Percentiles rank a stretch among this genome's conserved stretches.
Evolutionary conservation across 164 flowering plant genomes (phyloP).

Genomic region (Litsea cubeba): DNA sequence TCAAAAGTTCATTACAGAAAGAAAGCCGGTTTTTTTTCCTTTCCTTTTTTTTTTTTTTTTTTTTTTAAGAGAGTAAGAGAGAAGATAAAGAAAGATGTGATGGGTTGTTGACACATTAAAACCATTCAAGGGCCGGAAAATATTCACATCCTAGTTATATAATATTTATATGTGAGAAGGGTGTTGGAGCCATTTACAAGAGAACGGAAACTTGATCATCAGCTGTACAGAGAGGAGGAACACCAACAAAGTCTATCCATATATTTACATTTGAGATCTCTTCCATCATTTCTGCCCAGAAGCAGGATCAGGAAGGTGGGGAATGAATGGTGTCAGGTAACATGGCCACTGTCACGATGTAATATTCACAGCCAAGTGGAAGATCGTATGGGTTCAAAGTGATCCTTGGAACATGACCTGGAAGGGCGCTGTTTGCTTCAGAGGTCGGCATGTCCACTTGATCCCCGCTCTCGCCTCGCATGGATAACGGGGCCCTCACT

Average conservation of each 20-base stretch:
- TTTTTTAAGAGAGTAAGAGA: too few relatives aligned
- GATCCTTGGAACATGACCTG: not conserved
- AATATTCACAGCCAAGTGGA: constrained; percentile 84
- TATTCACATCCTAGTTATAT: constrained; percentile 8
- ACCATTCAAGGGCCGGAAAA: not conserved
- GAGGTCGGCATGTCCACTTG: constrained; percentile 38
- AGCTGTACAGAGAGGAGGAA: constrained; percentile 9
- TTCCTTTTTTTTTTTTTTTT: too few relatives aligned
- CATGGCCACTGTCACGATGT: constrained; percentile 92
- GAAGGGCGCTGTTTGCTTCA: constrained; percentile 30
- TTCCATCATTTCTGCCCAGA: constrained; percentile 13
- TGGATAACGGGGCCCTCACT: constrained; percentile 35
- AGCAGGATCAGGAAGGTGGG: constrained; percentile 24
- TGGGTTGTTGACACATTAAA: not conserved
- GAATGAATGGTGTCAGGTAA: constrained; percentile 85
- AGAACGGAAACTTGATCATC: not conserved
- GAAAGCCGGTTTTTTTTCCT: not conserved
- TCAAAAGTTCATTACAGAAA: not conserved
- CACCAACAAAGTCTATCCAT: constrained; percentile 1
- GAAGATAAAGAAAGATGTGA: not conserved
- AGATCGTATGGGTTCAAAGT: constrained; percentile 61
- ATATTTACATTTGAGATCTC: constrained; percentile 4
- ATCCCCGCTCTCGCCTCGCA: constrained; percentile 29
- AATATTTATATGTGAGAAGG: not conserved
- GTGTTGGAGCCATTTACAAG: not conserved